Base-by-base conservation (phyloP, 257 asterid genomes). In the Voacanga thouarsii region DNA sequence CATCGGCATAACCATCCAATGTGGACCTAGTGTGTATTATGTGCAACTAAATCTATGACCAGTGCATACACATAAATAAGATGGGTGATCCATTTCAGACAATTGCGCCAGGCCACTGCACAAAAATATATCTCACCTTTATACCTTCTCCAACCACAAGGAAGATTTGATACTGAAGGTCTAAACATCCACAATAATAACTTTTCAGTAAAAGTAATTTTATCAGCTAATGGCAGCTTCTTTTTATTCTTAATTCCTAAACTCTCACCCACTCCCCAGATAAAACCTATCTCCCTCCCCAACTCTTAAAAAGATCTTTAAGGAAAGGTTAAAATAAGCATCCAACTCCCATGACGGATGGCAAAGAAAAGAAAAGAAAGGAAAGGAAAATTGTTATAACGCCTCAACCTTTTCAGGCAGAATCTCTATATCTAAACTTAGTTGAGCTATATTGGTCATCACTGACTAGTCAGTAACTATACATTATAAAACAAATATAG, bases 391-490 rank as follows among this genome's bases (percentile, higher is more conserved):
- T 6, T 5, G 39, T 12, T 6, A 66, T 24, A 69, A 51, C 6
- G 55, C n/a, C 26, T 47, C 39, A 6, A 51, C 41, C 75, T 19
- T 10, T 76, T 67, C 51, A 39, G 45, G 33, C 53, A 33, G 28
- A 43, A 28, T 59, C n/a, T 5, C 11, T 41, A 41, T 14, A n/a
- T 12, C 41, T 4, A 26, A 78, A 74, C 45, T 21, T 41, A 21
- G 39, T 67, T 2, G 1, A 71, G 79, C 51, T 55, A 51, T 55
- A 51, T 41, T 64, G 60, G 43, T 55, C 57, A 67, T 66, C 68
- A 26, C 51, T 24, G n/a, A 74, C 16, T 61, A 53, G 63, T 61
- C 74, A 41, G 68, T 28, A 43, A 67, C 55, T 68, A 75, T n/a
- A 59, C 56, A 51, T 55, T 6, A 14, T 73, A 33, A 65, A 79